A percentile compares a stretch with the other conserved stretches of the same genome.
These are phyloP conservation scores for Gonium pectorale DNA, from an alignment of 139 green algal species.

Conservation along the genomic window DNA sequence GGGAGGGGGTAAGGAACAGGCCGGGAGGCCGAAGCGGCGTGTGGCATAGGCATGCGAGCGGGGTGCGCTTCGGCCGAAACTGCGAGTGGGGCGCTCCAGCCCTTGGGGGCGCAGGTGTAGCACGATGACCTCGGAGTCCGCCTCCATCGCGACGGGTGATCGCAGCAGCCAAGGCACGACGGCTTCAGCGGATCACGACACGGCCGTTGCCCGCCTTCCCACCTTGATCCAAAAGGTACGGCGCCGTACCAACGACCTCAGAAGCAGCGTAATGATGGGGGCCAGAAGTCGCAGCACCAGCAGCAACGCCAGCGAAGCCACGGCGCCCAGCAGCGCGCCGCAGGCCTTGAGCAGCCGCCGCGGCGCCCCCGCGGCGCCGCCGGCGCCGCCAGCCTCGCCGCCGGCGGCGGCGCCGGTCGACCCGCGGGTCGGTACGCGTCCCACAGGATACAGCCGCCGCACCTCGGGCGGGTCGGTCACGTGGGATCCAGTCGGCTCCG, in stretches of 20 bases:
- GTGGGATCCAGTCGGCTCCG: neutral
- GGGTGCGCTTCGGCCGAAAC: too few species aligned
- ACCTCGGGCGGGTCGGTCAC: constrained; percentile 33
- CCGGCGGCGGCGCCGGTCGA: neutral
- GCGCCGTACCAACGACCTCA: constrained; percentile 72
- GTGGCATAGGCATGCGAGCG: too few species aligned
- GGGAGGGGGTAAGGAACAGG: neutral
- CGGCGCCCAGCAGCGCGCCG: constrained; percentile 17
- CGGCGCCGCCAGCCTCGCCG: neutral
- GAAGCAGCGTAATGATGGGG: constrained; percentile 69
- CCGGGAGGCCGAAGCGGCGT: neutral
- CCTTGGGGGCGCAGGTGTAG: too few species aligned
- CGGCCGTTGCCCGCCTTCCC: too few species aligned
- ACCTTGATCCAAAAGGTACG: constrained; percentile 76
- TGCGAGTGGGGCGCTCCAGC: too few species aligned
- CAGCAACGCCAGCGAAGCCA: constrained; percentile 22
- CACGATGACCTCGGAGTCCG: too few species aligned
- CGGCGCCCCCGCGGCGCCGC: neutral
- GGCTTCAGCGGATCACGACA: too few species aligned
- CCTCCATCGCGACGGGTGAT: too few species aligned
- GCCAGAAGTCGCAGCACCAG: constrained; percentile 40
- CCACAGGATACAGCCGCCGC: constrained; percentile 23
- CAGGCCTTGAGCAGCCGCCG: neutral
- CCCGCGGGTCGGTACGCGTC: neutral
- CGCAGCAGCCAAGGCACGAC: too few species aligned